Base-by-base conservation (phyloP, 257 asterid species). In the Solanum medicagineum region DNA sequence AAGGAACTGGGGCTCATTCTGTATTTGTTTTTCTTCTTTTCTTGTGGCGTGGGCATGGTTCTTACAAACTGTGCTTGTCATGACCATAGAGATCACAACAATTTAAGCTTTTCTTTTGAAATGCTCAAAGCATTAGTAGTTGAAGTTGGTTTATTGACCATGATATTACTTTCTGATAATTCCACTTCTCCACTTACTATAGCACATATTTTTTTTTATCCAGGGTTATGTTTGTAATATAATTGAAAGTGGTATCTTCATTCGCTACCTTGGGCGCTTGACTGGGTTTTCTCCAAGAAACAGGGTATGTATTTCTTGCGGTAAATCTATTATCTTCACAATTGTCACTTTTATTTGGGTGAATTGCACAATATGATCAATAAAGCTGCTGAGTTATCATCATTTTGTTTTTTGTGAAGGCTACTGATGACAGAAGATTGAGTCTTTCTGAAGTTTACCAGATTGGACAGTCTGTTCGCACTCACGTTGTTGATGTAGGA, bases 201-300 rank as follows among this genome's bases (percentile, higher is more conserved):
- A 60, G 10, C 80, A 80, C 51, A 63, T 51, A 1, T 44, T 69
- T 57, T 57, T 29, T 90, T 44, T 91, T 40, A 86, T 57, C 89
- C 98, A 97, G 99, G 99, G 99, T 56, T 97, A 95, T 87, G 83
- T 97, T 84, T 95, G 98, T 89, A 97, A 94, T 87, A 88, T 97
- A 85, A 97, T 97, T 86, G 99, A 95, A 71, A 87, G 92, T 77
- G 99, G 99, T 75, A 93, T 98, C 93, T 97, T 97, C 85, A 93
- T 97, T 71, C 99, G 99, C 85, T 97, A 90, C 90, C 75, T 95
- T 86, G 98, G 99, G 81, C 97, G 95, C 54, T 91, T 95, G 89
- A 97, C 99, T 88, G 99, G 98, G 57, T 97, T 97, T 94, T 95
- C 97, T 86, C 98, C 99, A 51, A 97, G 91, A 92, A 88, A 91